Evolutionary conservation across 202 grass and related monocot species (phyloP), one percentile per base, ranked within the genome.

Genomic region (Panicum virgatum): DNA sequence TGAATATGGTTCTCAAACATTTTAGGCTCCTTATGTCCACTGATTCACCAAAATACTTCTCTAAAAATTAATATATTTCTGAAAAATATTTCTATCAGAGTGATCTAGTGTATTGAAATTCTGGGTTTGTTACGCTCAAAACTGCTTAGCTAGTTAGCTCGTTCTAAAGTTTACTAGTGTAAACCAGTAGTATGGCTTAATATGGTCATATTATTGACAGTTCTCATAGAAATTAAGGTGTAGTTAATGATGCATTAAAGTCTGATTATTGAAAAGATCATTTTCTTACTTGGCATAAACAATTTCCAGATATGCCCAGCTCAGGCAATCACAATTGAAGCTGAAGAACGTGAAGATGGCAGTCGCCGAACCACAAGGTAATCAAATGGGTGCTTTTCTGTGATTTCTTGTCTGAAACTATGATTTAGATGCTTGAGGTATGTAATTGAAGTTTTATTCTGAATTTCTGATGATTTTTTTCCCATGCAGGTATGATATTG

Each of bases 281-380:
- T 82, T 42, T 81, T 43, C 86, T 90, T 15, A 88, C 83, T 48
- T 73, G 42, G 71, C n/a, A 39, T 63, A 8, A 66, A 44, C 47
- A 52, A 27, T 85, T 37, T 36, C 37, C 87, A 99, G 96, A 87
- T 99, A 73, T 99, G 96, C 85, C 96, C 96, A 79, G 96, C 96
- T 69, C 92, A 96, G 84, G 96, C 96, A 77, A 99, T 99, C 73
- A 99, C 96, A 43, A 99, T 99, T 39, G 96, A 99, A 51, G 96
- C 96, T 72, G 96, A 99, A 87, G 96, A 99, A 75, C 96, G 96
- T 83, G 96, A 99, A 81, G 96, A 99, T 29, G 96, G 96, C 29
- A 99, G 96, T 69, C 96, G 96, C 32, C 81, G 96, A 75, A 99
- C 96, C 25, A 99, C 96, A 75, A 96, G 96, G 96, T 96, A 85